A percentile compares a stretch with the other conserved stretches of the same genome.
These are phyloP conservation scores for Kwoniella pini DNA, from an alignment of 768 basidiomycete species.

Conservation along the genomic window DNA sequence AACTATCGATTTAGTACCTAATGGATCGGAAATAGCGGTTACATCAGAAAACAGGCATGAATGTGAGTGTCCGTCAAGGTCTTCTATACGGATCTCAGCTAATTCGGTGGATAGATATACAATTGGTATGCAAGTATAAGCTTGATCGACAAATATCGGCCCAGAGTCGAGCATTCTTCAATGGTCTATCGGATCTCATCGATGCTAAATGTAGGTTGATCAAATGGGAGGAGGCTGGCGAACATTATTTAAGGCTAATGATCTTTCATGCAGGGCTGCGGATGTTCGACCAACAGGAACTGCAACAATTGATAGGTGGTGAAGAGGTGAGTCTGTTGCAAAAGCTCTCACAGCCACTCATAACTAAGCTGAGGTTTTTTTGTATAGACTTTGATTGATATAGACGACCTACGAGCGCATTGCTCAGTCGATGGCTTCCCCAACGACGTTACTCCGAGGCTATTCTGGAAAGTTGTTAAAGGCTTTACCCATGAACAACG, in stretches of 20 bases:
- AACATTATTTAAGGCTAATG: background rate
- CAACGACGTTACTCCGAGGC: constrained; percentile 70
- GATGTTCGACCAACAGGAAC: constrained; percentile 97
- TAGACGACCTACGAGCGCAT: constrained; percentile 74
- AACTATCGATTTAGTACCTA: constrained; percentile 73
- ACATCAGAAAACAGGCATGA: constrained; percentile 82
- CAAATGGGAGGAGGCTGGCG: no score
- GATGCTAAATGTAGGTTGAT: constrained; percentile 75
- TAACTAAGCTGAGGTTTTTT: no score
- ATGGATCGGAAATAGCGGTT: constrained; percentile 78
- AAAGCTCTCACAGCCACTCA: no score
- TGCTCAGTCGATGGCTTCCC: constrained; percentile 76
- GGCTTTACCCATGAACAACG: constrained; percentile 78
- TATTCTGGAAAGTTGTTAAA: constrained; percentile 86
- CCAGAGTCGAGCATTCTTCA: constrained; percentile 71
- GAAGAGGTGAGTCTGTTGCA: constrained; percentile 60
- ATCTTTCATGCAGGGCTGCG: constrained; percentile 56
- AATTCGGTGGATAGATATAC: constrained; percentile 62
- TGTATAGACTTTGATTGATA: constrained; percentile 66
- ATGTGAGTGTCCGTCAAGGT: constrained; percentile 41
- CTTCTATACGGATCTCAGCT: no score
- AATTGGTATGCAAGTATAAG: constrained; percentile 81
- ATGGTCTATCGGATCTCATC: constrained; percentile 88
- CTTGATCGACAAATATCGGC: constrained; percentile 82
- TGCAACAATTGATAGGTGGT: constrained; percentile 87